Evolutionary conservation across 2,329 filamentous ascomycete species (phyloP), one percentile per base, ranked within the genome.

Genomic region (Didymosphaeria variabile): DNA sequence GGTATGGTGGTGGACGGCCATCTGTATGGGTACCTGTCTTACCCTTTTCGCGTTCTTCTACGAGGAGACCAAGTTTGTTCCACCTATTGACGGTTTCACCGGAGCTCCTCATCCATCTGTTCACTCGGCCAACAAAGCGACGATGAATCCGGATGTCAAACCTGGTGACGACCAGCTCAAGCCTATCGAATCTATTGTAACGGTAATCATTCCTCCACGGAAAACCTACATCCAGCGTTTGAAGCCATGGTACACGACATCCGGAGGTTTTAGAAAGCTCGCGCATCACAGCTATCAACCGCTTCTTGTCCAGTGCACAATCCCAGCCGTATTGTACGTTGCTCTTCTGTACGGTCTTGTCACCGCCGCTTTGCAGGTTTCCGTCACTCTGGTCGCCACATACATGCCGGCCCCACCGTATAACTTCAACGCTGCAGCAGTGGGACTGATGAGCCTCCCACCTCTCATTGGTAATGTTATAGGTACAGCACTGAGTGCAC

Each of bases 191-290:
- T 19, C 40, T n/a, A 5, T 44, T 13, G 17, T 19, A 21, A 44
- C n/a, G 8, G 19, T 17, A 2, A 17, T 19, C 40, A 44, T 36
- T 44, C 55, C 29, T 50, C 47, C 29, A 56, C 54, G 68, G 13
- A 84, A 83, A 55, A 77, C 80, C 0, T 84, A 83, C 62, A 68
- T 71, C 56, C 71, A 84, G 64, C 75, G 78, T 12, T 67, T 85
- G n/a, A 70, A 77, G 1, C 59, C 81, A 0, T 72, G 71, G 36
- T 76, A 76, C 6, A 72, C 67, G 0, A 68, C 73, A 12, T 19
- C 40, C 17, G 19, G 17, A n/a, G 9, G 40, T 0, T 68, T 72
- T 21, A 70, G 72, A 10, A 63, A 70, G 19, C 76, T 81, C 58
- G 60, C 74, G 9, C 71, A 73, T 3, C 77, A 80, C 57, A 67